Evolutionary conservation across 345 rosid species (phyloP).

Genomic region (Moricandia arvensis): DNA sequence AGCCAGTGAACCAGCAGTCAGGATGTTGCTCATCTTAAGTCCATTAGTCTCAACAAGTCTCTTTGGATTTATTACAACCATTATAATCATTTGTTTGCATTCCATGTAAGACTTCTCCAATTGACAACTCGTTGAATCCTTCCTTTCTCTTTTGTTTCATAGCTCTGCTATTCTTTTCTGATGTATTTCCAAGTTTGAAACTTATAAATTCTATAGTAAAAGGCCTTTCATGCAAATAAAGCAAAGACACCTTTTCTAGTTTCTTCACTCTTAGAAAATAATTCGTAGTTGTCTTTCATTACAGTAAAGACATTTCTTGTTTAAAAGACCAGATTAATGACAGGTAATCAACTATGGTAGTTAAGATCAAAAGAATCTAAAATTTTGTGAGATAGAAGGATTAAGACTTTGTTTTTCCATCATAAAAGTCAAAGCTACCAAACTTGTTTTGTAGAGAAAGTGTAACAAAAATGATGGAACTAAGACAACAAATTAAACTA

Average conservation of each 20-base stretch:
- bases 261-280: neutral
- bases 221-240: neutral
- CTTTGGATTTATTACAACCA: constrained; percentile 17
- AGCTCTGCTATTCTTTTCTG: constrained; percentile 1
- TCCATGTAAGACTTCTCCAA: constrained; percentile 23
- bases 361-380: neutral
- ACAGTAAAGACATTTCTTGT: neutral
- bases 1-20: constrained; percentile 71
- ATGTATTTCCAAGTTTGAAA: neutral
- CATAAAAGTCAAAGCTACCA: constrained; percentile 6
- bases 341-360: too few species aligned
- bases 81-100: constrained; percentile 27
- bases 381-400: neutral
- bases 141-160: neutral
- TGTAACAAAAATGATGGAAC: constrained; percentile 26
- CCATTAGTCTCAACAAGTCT: neutral
- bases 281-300: too few species aligned
- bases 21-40: constrained; percentile 75
- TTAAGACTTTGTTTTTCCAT: neutral
- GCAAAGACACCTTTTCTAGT: neutral
- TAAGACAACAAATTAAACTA: constrained; percentile 26
- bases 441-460: constrained; percentile 6
- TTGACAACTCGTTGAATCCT: constrained; percentile 17
- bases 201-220: neutral
- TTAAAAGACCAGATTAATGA: neutral